Base-by-base conservation (phyloP, 1,139 yeast genomes). In the Kluyveromyces sp. region DNA sequence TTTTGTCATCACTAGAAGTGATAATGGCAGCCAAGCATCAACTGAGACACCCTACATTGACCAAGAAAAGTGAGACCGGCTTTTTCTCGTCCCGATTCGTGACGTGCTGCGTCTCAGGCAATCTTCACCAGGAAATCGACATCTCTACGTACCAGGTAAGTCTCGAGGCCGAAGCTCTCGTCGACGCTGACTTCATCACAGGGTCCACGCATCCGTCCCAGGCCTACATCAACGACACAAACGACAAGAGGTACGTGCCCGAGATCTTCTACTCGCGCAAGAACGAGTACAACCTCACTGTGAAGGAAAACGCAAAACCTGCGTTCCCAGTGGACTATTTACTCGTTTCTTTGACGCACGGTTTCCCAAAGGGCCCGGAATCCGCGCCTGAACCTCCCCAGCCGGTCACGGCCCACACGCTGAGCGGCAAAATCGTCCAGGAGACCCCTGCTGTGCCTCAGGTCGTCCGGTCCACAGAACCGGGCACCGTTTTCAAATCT, bases 301-400 rank as follows among this genome's bases (percentile, higher is more conserved):
- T 92, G 15, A 88, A 87, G 58, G 78, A 80, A 36, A 84, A 86
- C 57, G 98, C 97, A 12, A 86, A 85, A 58, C 97, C 98, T 0
- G 87, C 95, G 4, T 88, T 94, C 64, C 99, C 99, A 0, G 94
- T 87, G 13, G 98, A 94, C 52, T 94, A 86, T 61, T 66, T 94
- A 49, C 67, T 94, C 43, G 95, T 92, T 0, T 83, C 96, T 2
- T 67, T 92, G 49, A 83, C 95, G 13, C 97, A 92, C 62, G 95
- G 98, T 1, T 92, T 92, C 74, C 95, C 96, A 2, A 70, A 76
- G 46, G n/a, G n/a, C n/a, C n/a, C n/a, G n/a, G n/a, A n/a, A n/a
- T n/a, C n/a, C n/a, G n/a, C n/a, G n/a, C n/a, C n/a, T n/a, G n/a
- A n/a, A n/a, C n/a, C 42, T 22, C 9, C 26, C 26, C 8, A 22